Percentiles rank a stretch among this genome's conserved stretches.
Conservation (phyloP, 805 yeast species). For the Pichia eremophila region DNA sequence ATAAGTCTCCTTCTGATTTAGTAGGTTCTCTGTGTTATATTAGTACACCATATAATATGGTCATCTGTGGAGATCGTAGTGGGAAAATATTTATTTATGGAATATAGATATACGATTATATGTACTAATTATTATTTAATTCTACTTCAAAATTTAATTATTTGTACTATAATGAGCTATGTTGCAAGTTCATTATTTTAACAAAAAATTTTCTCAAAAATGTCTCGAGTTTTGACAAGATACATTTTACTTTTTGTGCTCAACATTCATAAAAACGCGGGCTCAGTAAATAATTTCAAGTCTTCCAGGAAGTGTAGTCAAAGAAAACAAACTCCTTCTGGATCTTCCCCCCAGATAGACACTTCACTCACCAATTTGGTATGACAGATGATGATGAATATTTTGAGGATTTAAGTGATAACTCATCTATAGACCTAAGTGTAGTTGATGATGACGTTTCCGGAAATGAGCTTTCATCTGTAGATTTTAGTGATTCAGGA, state of each 20-base stretch:
- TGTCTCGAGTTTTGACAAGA: not conserved
- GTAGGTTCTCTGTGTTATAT: constrained; percentile 3
- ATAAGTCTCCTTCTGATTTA: constrained; percentile 4
- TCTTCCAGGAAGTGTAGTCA: too few relatives aligned
- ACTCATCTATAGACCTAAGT: constrained; percentile 12
- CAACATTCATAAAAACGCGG: too few relatives aligned
- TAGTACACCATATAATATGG: constrained; percentile 32
- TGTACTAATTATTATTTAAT: too few relatives aligned
- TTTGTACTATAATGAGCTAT: too few relatives aligned
- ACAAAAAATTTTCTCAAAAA: not conserved
- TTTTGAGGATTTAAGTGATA: constrained; percentile 2
- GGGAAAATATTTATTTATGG: constrained; percentile 57
- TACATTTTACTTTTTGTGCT: not conserved
- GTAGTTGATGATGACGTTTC: constrained; percentile 14
- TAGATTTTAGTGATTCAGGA: not conserved
- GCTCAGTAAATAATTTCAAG: too few relatives aligned
- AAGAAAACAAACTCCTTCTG: too few relatives aligned
- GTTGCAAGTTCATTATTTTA: too few relatives aligned
- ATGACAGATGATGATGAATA: constrained; percentile 7
- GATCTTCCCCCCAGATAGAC: too few relatives aligned
- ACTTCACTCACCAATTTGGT: not conserved
- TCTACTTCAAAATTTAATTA: too few relatives aligned
- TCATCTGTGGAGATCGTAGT: constrained; percentile 56
- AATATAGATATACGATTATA: constrained; percentile 10
- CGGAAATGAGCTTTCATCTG: constrained; percentile 16